Evolutionary conservation across 176 grass and related monocot species (phyloP), one percentile per base, ranked within the genome.

Genomic region (Avena insularis): DNA sequence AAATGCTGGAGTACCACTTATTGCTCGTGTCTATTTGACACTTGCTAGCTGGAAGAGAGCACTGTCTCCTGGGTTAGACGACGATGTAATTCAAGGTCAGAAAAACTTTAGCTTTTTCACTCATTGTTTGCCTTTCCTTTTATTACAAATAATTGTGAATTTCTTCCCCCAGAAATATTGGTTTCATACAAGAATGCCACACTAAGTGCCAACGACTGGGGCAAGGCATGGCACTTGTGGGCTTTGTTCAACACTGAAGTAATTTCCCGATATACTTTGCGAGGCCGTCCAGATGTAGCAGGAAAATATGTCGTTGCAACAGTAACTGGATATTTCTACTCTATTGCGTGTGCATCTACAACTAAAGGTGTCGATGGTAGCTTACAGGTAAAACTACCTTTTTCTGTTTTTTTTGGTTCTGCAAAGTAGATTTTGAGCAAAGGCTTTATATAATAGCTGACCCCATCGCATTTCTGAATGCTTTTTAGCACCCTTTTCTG

Each of bases 171-270:
- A 98, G 96, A 98, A 80, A 98, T 96, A 48, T 93, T 91, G 75
- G 79, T 91, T 49, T 98, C 96, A 20, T 91, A 96, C 14, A 94
- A 96, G 75, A 94, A 96, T 92, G 93, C 96, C 59, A 98, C 96
- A 13, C 64, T 92, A 75, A 92, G 78, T 84, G 92, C 96, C 21
- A 95, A 95, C 66, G 93, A 98, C 59, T 98, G 92, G 90, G 96
- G 93, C 46, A 98, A 93, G 86, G 96, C 96, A 60, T 98, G 96
- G 96, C 96, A 98, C 57, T 85, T n/a, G 53, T 98, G 96, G 96
- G 96, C 96, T 64, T 96, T 98, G 81, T 98, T 98, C 84, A 98
- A 98, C 83, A 98, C 96, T 59, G 96, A 95, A 85, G 96, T 98
- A 61, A 93, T 98, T 93, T 98, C 96, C 77, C 90, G 89, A 61